Evolutionary conservation across 176 grass and related monocot genomes (phyloP).

Genomic region (Phragmites australis): DNA sequence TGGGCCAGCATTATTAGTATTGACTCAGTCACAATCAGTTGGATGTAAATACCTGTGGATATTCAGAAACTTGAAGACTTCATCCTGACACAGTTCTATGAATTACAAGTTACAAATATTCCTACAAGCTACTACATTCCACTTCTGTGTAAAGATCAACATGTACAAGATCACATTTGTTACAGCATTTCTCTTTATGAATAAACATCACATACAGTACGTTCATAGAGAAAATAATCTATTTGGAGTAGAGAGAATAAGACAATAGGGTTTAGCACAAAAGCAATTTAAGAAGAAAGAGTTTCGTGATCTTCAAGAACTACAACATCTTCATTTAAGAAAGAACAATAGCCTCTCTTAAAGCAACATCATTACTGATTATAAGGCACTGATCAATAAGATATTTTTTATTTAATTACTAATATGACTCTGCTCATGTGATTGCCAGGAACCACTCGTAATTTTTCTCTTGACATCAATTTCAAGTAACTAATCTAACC

Average conservation of each 20-base stretch:
- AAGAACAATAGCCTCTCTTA: background rate
- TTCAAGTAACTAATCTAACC: background rate
- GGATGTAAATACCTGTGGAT: background rate
- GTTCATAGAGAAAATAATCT: background rate
- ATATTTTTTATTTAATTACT: background rate
- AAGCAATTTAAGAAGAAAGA: background rate
- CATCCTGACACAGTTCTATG: background rate
- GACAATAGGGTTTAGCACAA: background rate
- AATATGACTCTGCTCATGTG: background rate
- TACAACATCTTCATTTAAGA: background rate
- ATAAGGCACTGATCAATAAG: background rate
- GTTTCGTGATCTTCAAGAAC: background rate
- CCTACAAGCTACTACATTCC: background rate
- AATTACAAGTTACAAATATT: background rate
- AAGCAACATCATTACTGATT: background rate
- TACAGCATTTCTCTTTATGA: background rate
- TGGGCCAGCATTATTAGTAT: background rate
- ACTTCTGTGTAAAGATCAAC: constrained; percentile 17
- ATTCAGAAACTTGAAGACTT: constrained; percentile 8
- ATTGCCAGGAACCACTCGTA: background rate
- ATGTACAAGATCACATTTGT: background rate
- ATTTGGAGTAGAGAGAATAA: background rate
- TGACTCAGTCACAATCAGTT: background rate
- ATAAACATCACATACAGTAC: background rate
- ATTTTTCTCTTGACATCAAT: background rate